A percentile compares a stretch with the other conserved stretches of the same genome.
Evolutionary conservation across 306 rosid species (phyloP).

Genomic region (Erythrophleum fordii): DNA sequence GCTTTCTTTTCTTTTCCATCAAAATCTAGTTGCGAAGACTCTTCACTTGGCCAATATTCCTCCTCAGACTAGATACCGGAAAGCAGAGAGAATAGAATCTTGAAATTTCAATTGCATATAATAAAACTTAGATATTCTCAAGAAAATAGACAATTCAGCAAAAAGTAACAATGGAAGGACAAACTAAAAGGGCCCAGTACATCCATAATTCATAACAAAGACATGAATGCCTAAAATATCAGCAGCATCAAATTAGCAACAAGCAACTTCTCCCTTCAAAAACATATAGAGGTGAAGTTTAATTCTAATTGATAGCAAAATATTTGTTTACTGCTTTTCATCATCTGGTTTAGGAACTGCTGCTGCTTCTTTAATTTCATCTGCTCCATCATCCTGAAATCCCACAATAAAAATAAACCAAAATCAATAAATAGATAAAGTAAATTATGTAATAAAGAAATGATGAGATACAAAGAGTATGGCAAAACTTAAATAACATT

Average conservation of each 20-base stretch:
- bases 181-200: slow-evolving; percentile 60
- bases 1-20: not conserved
- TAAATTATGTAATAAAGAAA: not conserved
- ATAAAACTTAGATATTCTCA: slow-evolving; percentile 52
- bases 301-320: slow-evolving; percentile 51
- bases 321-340: slow-evolving; percentile 64
- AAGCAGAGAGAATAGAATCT: slow-evolving; percentile 33
- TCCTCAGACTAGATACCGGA: not conserved
- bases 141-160: slow-evolving; percentile 63
- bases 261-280: slow-evolving; percentile 74
- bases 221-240: slow-evolving; percentile 71
- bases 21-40: not conserved
- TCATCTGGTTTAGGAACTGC: slow-evolving; percentile 31
- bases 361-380: slow-evolving; percentile 94
- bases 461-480: not conserved
- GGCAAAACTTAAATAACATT: slow-evolving; percentile 2
- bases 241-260: slow-evolving; percentile 52
- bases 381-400: slow-evolving; percentile 91
- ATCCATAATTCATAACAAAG: slow-evolving; percentile 62
- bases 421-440: not conserved
- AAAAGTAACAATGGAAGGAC: slow-evolving; percentile 66
- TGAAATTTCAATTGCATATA: slow-evolving; percentile 55
- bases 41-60: not conserved
- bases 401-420: not conserved
- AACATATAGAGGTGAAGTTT: slow-evolving; percentile 79